Evolutionary conservation across 1,284 basidiomycete species (phyloP).

Genomic region (Trichosporon ovoides): DNA sequence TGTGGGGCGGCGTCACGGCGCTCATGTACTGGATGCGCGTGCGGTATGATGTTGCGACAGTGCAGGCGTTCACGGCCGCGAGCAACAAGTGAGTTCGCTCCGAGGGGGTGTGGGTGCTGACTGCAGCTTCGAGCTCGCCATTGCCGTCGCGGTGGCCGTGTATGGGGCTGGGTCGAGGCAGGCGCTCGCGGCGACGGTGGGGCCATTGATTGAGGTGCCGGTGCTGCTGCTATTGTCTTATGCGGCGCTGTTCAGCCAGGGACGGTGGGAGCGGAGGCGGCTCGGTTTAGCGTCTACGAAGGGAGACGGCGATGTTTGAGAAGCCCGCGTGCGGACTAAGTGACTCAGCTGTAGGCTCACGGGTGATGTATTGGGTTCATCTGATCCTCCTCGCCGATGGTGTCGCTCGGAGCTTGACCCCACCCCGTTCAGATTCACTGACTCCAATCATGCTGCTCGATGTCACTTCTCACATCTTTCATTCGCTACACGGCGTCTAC

Average conservation of each 20-base stretch:
- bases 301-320: too few relatives aligned
- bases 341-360: too few relatives aligned
- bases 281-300: too few relatives aligned
- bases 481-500: too few relatives aligned
- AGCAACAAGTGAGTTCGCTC: constrained; percentile 51
- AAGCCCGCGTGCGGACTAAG: too few relatives aligned
- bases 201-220: constrained; percentile 71
- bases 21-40: constrained; percentile 55
- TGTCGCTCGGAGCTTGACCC: too few relatives aligned
- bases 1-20: constrained; percentile 65
- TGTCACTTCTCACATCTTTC: too few relatives aligned
- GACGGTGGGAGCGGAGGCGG: too few relatives aligned
- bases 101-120: background rate
- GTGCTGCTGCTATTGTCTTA: constrained; percentile 68
- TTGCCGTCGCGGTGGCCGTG: constrained; percentile 72
- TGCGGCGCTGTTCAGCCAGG: constrained; percentile 54
- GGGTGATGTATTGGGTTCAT: too few relatives aligned
- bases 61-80: constrained; percentile 56
- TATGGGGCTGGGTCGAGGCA: constrained; percentile 70
- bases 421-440: too few relatives aligned
- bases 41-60: constrained; percentile 63
- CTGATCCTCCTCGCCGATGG: too few relatives aligned
- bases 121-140: constrained; percentile 60
- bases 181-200: constrained; percentile 67
- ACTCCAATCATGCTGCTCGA: too few relatives aligned